Percentiles rank a stretch among this genome's conserved stretches.
phyloP scores from a whole-genome alignment of 1,139 yeast species.

The Sporopachydermia cereana region DNA sequence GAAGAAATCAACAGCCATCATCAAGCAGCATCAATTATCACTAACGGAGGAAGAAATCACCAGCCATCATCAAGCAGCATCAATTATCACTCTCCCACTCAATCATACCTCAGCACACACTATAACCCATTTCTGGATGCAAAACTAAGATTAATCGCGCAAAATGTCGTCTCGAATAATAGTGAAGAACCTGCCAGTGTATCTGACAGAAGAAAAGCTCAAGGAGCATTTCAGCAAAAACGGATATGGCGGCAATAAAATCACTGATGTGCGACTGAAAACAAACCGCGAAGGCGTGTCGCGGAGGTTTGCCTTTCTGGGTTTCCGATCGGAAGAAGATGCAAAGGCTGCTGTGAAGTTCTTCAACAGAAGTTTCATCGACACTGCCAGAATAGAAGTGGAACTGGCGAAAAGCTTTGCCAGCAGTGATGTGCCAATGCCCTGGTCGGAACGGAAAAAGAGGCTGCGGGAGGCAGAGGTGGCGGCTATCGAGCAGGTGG shows the following conservation, averaged over 20 bases:
- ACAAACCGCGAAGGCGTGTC: conserved; percentile 75
- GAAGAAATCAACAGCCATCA: too few species aligned
- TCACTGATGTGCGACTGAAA: conserved; percentile 83
- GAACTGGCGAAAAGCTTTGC: conserved; percentile 70
- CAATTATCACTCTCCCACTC: too few species aligned
- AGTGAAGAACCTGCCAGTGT: conserved; percentile 85
- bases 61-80: too few species aligned
- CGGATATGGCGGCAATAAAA: conserved; percentile 31
- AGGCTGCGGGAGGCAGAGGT: conserved; percentile 28
- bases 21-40: too few species aligned
- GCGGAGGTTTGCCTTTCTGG: conserved; percentile 88
- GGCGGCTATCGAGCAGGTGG: conserved; percentile 19
- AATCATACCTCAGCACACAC: too few species aligned
- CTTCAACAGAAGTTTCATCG: conserved; percentile 70
- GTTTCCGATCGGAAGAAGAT: conserved; percentile 59
- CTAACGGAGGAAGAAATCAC: too few species aligned
- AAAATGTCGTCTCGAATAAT: conserved; percentile 57
- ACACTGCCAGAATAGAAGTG: conserved; percentile 71
- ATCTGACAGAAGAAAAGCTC: conserved; percentile 66
- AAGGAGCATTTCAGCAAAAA: conserved; percentile 54
- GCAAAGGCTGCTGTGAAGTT: conserved; percentile 71
- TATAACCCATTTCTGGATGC: too few species aligned
- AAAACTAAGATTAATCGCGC: too few species aligned
- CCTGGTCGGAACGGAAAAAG: conserved; percentile 55
- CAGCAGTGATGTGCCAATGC: conserved; percentile 69